These are phyloP conservation scores for Elongisporangium anandrum DNA, from an alignment of 352 stramenopile species.

Conservation along the genomic window DNA sequence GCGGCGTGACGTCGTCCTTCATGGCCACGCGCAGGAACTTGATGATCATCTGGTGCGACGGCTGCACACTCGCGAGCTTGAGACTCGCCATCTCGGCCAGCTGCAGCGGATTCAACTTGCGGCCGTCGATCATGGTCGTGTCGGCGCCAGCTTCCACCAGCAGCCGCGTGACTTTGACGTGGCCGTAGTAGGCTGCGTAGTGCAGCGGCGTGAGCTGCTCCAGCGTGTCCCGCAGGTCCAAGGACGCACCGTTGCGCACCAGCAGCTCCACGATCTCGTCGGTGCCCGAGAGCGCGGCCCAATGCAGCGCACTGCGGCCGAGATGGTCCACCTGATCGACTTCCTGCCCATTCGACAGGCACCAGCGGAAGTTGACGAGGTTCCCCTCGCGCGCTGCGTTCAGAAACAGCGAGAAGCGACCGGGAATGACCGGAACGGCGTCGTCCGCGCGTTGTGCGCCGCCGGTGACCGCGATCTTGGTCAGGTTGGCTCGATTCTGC, in stretches of 20 bases:
- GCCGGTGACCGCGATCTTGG: constrained; percentile 54
- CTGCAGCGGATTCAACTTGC: constrained; percentile 68
- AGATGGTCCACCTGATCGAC: constrained; percentile 64
- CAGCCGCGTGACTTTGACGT: constrained; percentile 64
- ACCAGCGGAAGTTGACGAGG: constrained; percentile 45
- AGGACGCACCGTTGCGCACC: constrained; percentile 59
- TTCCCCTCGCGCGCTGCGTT: constrained; percentile 44
- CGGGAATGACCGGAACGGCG: constrained; percentile 25
- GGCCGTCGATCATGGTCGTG: constrained; percentile 40
- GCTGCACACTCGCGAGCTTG: constrained; percentile 67
- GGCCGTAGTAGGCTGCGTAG: constrained; percentile 71
- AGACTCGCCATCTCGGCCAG: constrained; percentile 73
- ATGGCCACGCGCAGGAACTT: constrained; percentile 79
- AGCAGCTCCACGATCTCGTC: constrained; percentile 59
- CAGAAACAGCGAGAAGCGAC: constrained; percentile 61
- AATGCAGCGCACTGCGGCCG: constrained; percentile 62
- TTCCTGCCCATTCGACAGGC: constrained; percentile 49
- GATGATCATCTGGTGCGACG: constrained; percentile 83
- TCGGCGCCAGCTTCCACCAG: constrained; percentile 53
- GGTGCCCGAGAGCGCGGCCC: constrained; percentile 44
- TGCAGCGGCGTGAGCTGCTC: constrained; percentile 63
- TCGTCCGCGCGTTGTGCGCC: constrained; percentile 5
- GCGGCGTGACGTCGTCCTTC: constrained; percentile 64
- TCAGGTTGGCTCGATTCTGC: constrained; percentile 22
- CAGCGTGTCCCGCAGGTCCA: constrained; percentile 54